A percentile compares a stretch with the other conserved stretches of the same genome.
These are phyloP conservation scores for Pseudoneurospora amorphoporcata DNA, from an alignment of 495 filamentous ascomycete species.

Conservation along the genomic window DNA sequence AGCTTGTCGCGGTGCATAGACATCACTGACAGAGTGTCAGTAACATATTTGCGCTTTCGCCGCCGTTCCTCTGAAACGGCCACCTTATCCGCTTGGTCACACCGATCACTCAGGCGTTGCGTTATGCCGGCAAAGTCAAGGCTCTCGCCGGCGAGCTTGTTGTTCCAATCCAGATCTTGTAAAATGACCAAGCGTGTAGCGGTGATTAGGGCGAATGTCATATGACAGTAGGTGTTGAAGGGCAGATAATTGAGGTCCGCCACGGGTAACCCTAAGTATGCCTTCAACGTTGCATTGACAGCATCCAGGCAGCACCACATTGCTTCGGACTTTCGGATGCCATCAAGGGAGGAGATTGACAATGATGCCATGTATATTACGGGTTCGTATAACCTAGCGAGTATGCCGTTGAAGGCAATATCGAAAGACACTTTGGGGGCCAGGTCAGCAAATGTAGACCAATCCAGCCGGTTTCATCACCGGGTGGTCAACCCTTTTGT, in stretches of 20 bases:
- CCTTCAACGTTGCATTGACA: constrained; percentile 4
- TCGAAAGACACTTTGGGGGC: constrained; percentile 7
- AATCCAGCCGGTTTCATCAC: neutral
- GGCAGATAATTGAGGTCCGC: constrained; percentile 8
- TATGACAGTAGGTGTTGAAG: constrained; percentile 1
- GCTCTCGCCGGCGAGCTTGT: constrained; percentile 1
- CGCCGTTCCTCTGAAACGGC: constrained; percentile 6
- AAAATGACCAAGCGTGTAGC: constrained; percentile 10
- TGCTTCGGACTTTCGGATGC: constrained; percentile 5
- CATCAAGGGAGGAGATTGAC: neutral
- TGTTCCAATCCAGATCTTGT: constrained; percentile 16
- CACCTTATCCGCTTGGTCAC: constrained; percentile 4
- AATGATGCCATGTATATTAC: constrained; percentile 9
- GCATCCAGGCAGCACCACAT: constrained; percentile 14
- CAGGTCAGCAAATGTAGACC: neutral
- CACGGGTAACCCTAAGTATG: neutral
- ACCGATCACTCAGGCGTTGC: constrained; percentile 6
- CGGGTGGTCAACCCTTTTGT: neutral
- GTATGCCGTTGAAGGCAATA: constrained; percentile 2
- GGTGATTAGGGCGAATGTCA: constrained; percentile 14
- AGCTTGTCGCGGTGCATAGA: constrained; percentile 9
- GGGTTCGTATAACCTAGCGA: constrained; percentile 17
- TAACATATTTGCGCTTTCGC: constrained; percentile 9
- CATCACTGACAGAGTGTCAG: constrained; percentile 3
- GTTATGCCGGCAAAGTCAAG: constrained; percentile 7